Evolutionary conservation across 345 rosid species (phyloP).

Genomic region (Geranium brycei): DNA sequence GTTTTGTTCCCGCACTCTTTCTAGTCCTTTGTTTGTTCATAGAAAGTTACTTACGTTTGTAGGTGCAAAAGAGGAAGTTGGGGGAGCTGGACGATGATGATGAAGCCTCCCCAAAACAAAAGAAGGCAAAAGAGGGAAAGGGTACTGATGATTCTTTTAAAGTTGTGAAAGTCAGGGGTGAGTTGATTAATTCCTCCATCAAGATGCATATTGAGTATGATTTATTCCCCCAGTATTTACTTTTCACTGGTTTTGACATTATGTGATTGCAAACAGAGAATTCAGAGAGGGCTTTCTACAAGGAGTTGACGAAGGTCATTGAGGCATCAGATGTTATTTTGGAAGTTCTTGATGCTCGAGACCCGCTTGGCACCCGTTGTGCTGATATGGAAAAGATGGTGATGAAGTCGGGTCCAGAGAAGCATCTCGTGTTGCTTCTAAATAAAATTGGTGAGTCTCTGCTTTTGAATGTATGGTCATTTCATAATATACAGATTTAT

Average conservation of each 20-base stretch:
- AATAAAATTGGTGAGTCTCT: constrained; percentile 66
- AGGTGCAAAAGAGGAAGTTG: constrained; percentile 74
- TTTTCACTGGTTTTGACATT: not conserved
- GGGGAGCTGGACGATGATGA: constrained; percentile 45
- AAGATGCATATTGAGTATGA: not conserved
- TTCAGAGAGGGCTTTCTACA: constrained; percentile 85
- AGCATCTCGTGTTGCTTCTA: constrained; percentile 69
- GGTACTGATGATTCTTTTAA: constrained; percentile 12
- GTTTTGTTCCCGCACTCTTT: too few species aligned
- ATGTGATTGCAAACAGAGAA: constrained; percentile 34
- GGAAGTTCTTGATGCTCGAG: constrained; percentile 94
- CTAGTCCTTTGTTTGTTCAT: too few species aligned
- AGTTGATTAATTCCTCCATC: constrained; percentile 4
- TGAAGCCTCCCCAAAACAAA: constrained; percentile 10
- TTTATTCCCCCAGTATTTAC: not conserved
- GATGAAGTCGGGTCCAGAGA: constrained; percentile 61
- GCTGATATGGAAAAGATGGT: constrained; percentile 93
- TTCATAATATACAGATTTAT: too few species aligned
- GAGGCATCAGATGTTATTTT: constrained; percentile 86
- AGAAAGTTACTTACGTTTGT: not conserved
- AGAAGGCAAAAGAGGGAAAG: constrained; percentile 18
- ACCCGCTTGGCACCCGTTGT: constrained; percentile 90
- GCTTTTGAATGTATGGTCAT: not conserved
- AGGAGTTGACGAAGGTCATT: constrained; percentile 84
- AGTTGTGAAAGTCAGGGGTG: constrained; percentile 46